These are phyloP conservation scores for Geosmithia morbida DNA, from an alignment of 2,329 filamentous ascomycete species.

Conservation along the genomic window DNA sequence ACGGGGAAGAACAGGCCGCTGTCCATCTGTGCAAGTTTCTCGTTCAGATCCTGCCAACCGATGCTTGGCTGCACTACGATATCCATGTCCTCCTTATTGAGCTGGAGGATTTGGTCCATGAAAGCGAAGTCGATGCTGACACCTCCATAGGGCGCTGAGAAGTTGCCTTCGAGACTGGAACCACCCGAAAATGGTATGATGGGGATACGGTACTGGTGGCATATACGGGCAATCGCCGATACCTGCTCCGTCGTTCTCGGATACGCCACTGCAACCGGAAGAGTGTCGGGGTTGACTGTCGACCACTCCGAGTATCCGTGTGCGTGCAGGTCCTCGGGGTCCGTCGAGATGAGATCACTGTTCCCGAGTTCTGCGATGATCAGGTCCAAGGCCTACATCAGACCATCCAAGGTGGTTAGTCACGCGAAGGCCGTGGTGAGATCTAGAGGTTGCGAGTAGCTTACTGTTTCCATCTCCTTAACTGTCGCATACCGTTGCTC, in stretches of 20 bases:
- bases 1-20: slow-evolving; percentile 82
- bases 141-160: slow-evolving; percentile 73
- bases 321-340: slow-evolving; percentile 43
- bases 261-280: slow-evolving; percentile 51
- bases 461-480: slow-evolving; percentile 14
- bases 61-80: slow-evolving; percentile 83
- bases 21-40: slow-evolving; percentile 49
- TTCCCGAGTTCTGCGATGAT: slow-evolving; percentile 33
- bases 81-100: slow-evolving; percentile 84
- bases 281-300: slow-evolving; percentile 40
- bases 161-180: slow-evolving; percentile 78
- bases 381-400: slow-evolving; percentile 33
- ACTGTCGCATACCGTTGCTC: slow-evolving; percentile 18
- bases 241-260: slow-evolving; percentile 47
- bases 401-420: neutral
- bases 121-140: slow-evolving; percentile 79
- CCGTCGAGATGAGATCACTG: slow-evolving; percentile 46
- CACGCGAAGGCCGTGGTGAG: neutral
- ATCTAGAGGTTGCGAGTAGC: neutral
- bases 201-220: slow-evolving; percentile 65
- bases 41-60: slow-evolving; percentile 84
- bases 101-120: slow-evolving; percentile 70
- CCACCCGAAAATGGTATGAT: slow-evolving; percentile 82
- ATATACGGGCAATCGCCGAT: slow-evolving; percentile 48
- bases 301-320: slow-evolving; percentile 60